Base-by-base conservation (phyloP, 2,329 filamentous ascomycete genomes). In the Nectriaceae sp. region DNA sequence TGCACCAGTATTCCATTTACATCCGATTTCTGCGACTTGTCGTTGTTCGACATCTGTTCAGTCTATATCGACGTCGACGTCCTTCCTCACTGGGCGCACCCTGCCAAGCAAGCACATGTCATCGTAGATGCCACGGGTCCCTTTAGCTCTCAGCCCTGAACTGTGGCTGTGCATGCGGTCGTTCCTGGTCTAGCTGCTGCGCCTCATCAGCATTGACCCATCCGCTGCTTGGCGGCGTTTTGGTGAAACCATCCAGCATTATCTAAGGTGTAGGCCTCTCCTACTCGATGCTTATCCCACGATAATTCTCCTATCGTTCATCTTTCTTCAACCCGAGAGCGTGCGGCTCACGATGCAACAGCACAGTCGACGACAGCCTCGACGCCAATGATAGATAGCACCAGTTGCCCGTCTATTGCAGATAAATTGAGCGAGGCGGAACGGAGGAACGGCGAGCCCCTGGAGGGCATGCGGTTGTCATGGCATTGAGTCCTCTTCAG, bases 401-500 rank as follows among this genome's bases (percentile, higher is more conserved):
- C 44, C 44, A 47, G 40, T 39, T 53, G 44, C 42, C 39, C 40
- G 42, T 43, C 39, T 53, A 39, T 49, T 40, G 40, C 46, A 37
- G 24, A 51, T 52, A 40, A 24, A n/a, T n/a, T n/a, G n/a, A 45
- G 26, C 46, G 44, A n/a, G n/a, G n/a, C n/a, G n/a, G n/a, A 36
- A 38, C 22, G 39, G 24, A 41, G 41, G 36, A 21, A 46, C 53
- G 59, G 50, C 59, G 53, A 51, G 65, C 66, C 70, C 69, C 64
- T 63, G 61, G 68, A 68, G 75, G 75, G 70, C 70, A 71, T 71
- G 68, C 61, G 57, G 60, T 54, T 64, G 68, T 61, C 55, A 82
- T 82, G 79, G 74, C 85, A 69, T 78, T 86, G 68, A 85, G 80
- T 66, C 83, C 80, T 62, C 74, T 89, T 58, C 88, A 89, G 74